Evolutionary conservation across 176 grass and related monocot species (phyloP), one percentile per base, ranked within the genome.

Genomic region (Lolium perenne): DNA sequence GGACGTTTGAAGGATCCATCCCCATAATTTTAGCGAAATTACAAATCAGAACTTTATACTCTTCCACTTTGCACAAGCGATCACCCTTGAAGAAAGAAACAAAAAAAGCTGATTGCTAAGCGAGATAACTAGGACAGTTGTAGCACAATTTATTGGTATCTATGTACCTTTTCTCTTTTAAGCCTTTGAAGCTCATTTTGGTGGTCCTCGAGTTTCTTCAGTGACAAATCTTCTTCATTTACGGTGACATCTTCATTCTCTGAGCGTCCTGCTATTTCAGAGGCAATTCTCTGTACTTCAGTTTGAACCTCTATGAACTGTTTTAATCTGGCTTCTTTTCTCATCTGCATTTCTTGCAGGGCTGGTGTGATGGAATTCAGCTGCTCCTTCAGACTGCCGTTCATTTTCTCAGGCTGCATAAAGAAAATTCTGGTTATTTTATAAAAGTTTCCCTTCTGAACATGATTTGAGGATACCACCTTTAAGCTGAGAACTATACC

Each of bases 331-430:
- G 86, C 80, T 80, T 95, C 90, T 89, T 91, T 98, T 54, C 91
- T 91, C 74, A 93, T 90, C 70, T 94, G 95, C 95, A 98, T 98
- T 88, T 98, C 95, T 79, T 95, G 91, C 82, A 98, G 91, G 56
- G 95, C 93, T 48, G 95, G 95, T 66, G 93, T 95, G 71, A 98
- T 95, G 38, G 93, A 92, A 82, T 95, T 87, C 32, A 98, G 91
- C 93, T 98, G 91, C 91, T 95, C 93, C 82, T 98, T 98, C 43
- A 98, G 89, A 29, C 89, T 91, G 14, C 91, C 95, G 38, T 75
- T 82, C 90, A 95, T 83, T 92, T 95, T 98, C 75, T 95, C 93
- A 43, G 93, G 93, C 95, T 98, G 89, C 79, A 93, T 38, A 74
- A 86, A 81, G 25, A 23, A 70, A 64, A 85, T 86, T 80, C 66